Evolutionary conservation across 768 basidiomycete species (phyloP).

Genomic region (Leccinum barrowsii): DNA sequence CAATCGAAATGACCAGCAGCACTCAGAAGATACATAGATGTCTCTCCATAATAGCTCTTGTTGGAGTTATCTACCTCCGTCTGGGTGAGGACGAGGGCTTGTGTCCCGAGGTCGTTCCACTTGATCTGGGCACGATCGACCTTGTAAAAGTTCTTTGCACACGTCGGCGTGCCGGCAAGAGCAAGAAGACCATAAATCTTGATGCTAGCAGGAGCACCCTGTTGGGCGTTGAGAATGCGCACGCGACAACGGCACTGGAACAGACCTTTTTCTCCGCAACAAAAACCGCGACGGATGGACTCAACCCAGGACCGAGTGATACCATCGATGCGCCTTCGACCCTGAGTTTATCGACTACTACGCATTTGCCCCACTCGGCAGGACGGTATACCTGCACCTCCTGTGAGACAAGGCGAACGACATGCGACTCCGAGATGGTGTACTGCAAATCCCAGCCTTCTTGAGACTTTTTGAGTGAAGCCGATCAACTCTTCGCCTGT

Average conservation of each 20-base stretch:
- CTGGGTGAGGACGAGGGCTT: conserved; percentile 39
- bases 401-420: conserved; percentile 71
- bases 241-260: not conserved
- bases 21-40: conserved; percentile 88
- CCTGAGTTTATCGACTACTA: too few species aligned
- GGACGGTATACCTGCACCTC: conserved; percentile 86
- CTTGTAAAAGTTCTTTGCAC: conserved; percentile 93
- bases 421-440: conserved; percentile 85
- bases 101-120: conserved; percentile 94
- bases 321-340: too few species aligned
- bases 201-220: conserved; percentile 88
- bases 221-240: not conserved
- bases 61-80: conserved; percentile 92
- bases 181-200: conserved; percentile 75
- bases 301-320: too few species aligned
- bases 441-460: conserved; percentile 93
- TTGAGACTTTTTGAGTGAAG: conserved; percentile 86
- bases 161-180: conserved; percentile 62
- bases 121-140: conserved; percentile 91
- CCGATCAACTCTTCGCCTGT: conserved; percentile 84
- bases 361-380: conserved; percentile 73
- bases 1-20: conserved; percentile 92
- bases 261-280: conserved; percentile 88
- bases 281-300: conserved; percentile 91
- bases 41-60: conserved; percentile 98